Base-by-base conservation (phyloP, 2,329 filamentous ascomycete species). In the Podosphaera fusca region DNA sequence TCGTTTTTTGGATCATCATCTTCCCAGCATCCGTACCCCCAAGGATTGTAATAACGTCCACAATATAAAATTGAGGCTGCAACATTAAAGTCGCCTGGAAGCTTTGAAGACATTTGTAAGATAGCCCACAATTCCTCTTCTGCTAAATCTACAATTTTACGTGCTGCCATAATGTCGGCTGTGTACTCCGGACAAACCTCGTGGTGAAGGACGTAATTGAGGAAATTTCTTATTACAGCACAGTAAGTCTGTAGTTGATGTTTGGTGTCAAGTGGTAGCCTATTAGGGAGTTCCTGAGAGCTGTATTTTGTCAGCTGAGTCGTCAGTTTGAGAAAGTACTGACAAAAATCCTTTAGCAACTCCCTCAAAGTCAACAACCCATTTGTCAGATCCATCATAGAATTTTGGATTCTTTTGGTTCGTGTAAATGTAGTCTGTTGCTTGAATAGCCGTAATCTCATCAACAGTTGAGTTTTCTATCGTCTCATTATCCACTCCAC, bases 131-230 rank as follows among this genome's bases (percentile, higher is more conserved):
- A 73, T 68, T 96, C 87, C 1, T 71, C 64, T 2, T 79, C 74
- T 1, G 85, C 87, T 12, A 73, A 65, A 29, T 80, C 75, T 63
- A 87, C 94, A 34, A 90, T 67, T 1, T 67, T 67, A 6, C 83
- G 72, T 0, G 89, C 87, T 0, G 74, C 71, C 14, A 77, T 70
- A 58, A 96, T 74, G 60, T 90, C 78, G 0, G 75, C 71, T 0
- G 69, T 73, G 65, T 89, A 85, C 67, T 96, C 92, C 0, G 85
- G 83, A 64, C 88, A 95, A 14, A 94, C 90, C 42, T 85, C 78
- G 65, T 96, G 89, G 59, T 84, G 78, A 8, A 89, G 73, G 0
- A 96, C 73, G 62, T 95, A 98, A 61, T 87, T 85, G 61, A 95
- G 78, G 66, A 96, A 96, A 66, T 92, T 94, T 59, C 80, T 78